Evolutionary conservation across 768 basidiomycete species (phyloP), one percentile per base, ranked within the genome.

Genomic region (Kwoniella shandongensis): DNA sequence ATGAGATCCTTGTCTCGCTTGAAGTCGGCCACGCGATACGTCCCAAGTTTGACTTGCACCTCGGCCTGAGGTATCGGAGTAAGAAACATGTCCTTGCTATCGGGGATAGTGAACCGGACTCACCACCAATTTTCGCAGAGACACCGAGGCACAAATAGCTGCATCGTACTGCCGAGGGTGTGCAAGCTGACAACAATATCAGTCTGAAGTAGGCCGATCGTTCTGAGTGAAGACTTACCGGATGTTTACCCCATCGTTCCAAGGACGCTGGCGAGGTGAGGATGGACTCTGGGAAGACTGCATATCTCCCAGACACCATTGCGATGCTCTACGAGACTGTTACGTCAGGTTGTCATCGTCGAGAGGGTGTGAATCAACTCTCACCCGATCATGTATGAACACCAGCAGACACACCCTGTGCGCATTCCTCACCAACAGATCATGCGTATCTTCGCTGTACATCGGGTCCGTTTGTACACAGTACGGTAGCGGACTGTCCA

Each of bases 301-400:
- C 51, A 42, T 59, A 59, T 27, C 57, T 30, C n/a, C 57, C 57
- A 1, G 57, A 50, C 10, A 59, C 51, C 57, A 59, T 59, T 13
- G 57, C 57, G 51, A 59, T 59, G 36, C 47, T 53, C 57, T 59
- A 45, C 22, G 22, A 42, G 17, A 32, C 13, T 6, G 32, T 42
- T 8, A 25, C n/a, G 13, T 12, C 4, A 35, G n/a, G 40, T 54
- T 29, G 29, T 38, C 18, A 39, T 4, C 40, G n/a, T 17, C n/a
- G 23, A 7, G 41, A 23, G 30, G 4, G 5, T 3, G 18, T 25
- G 13, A 5, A 0, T 12, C 12, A 42, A n/a, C n/a, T n/a, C 57
- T 59, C 26, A 59, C 57, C 39, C 57, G 36, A 30, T 59, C 57
- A 42, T 59, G 57, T 20, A 59, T 52, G 25, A 44, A 53, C 3